Evolutionary conservation across 2,329 filamentous ascomycete species (phyloP), one percentile per base, ranked within the genome.

Genomic region (Acarospora socialis): DNA sequence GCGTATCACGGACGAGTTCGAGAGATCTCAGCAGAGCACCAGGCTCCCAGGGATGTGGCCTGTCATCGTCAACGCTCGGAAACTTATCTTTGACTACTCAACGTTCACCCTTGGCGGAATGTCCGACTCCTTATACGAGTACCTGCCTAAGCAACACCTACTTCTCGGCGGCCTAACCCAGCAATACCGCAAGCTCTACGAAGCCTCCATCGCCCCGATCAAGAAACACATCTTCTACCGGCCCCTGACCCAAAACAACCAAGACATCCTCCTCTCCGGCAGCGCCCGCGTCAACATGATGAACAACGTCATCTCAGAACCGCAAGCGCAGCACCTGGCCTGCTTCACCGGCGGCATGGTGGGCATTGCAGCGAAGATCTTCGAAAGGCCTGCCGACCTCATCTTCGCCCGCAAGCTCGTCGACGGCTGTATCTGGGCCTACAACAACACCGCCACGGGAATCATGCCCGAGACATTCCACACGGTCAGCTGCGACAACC

Each of bases 211-310:
- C 18, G 69, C 77, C 4, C 73, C 73, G 0, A 70, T 77, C 21
- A 78, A 79, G 42, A 66, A 82, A 41, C 68, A 80, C 51, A 64
- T 92, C 7, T 70, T 92, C 35, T 92, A 73, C 55, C 69, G 77
- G 4, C 83, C 84, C 1, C 78, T 90, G 71, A 68, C 73, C 13
- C 68, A 73, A 5, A 67, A 70, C 18, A 61, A 62, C 38, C 43
- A 50, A 3, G 53, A 57, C 4, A 50, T 72, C 4, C 50, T 66
- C 6, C 56, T 71, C 33, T 61, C 68, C 3, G 68, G 66, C 7
- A 59, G 65, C 38, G 54, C 57, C 8, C 46, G 49, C 8, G 45
- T 56, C 12, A 43, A 44, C 3, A 46, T 45, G 5, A 28, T 17
- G 5, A 21, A 20, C 10, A 16, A 37, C 46, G 3, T 46, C 37